phyloP scores from a whole-genome alignment of 208 protist genomes.

The Polymyxa betae region DNA sequence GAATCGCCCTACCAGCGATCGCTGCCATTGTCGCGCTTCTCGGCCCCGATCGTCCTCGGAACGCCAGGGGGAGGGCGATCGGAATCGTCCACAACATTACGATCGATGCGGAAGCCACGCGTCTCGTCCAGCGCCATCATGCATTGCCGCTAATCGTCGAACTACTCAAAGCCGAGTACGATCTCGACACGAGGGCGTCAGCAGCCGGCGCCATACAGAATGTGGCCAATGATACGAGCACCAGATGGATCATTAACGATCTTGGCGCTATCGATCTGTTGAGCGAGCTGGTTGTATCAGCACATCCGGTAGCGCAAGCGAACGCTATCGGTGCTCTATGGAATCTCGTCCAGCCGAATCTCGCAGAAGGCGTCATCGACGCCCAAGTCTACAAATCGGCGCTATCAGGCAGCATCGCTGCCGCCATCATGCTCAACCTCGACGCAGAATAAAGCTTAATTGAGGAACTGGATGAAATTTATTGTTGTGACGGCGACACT shows the following conservation, averaged over 20 bases:
- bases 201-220: slow-evolving; percentile 3
- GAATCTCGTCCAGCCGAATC: no score
- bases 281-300: not conserved
- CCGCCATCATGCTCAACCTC: no score
- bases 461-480: no score
- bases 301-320: not conserved
- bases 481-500: no score
- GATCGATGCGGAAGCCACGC: not conserved
- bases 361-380: no score
- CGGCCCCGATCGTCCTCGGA: not conserved
- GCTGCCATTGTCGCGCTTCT: not conserved
- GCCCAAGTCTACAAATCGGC: no score
- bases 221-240: not conserved
- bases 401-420: no score
- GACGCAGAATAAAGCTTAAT: no score
- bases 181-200: not conserved
- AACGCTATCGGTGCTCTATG: not conserved
- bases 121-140: not conserved
- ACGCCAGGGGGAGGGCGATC: not conserved
- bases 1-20: not conserved
- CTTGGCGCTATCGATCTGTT: not conserved
- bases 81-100: not conserved
- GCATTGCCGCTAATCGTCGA: not conserved
- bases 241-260: not conserved
- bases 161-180: not conserved